Conservation (phyloP, 345 rosid species). For the Erodium maritimum region DNA sequence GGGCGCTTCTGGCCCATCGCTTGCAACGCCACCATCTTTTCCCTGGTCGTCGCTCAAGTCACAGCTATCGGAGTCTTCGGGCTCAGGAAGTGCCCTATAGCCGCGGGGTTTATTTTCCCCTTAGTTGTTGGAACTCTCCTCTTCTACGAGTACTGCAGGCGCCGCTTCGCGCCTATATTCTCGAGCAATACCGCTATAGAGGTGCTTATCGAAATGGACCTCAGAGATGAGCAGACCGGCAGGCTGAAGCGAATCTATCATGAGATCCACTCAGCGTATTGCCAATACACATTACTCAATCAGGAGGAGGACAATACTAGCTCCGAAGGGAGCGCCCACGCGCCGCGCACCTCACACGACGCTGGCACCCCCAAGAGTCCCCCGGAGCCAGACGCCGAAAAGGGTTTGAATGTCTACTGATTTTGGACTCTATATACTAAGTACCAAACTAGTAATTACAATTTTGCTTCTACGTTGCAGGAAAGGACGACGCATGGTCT, state of each 20-base stretch:
- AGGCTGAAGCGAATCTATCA: not conserved
- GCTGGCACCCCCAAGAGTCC: too few species aligned
- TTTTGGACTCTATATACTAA: too few species aligned
- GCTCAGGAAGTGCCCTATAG: constrained; percentile 51
- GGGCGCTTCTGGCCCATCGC: constrained; percentile 83
- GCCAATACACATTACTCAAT: not conserved
- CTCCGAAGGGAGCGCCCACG: too few species aligned
- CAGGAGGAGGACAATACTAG: too few species aligned
- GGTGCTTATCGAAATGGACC: not conserved
- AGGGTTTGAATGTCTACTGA: too few species aligned
- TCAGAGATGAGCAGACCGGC: not conserved
- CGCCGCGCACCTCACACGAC: too few species aligned
- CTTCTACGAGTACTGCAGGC: constrained; percentile 71
- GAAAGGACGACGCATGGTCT: too few species aligned
- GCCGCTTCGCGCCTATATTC: constrained; percentile 57
- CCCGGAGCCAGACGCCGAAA: too few species aligned
- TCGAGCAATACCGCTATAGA: constrained; percentile 47
- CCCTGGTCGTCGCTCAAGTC: constrained; percentile 65
- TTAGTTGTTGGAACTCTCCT: constrained; percentile 55
- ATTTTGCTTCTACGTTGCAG: too few species aligned
- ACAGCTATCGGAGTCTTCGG: constrained; percentile 86
- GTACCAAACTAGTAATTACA: too few species aligned
- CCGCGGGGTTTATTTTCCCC: constrained; percentile 68
- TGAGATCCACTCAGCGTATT: not conserved
- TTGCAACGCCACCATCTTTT: constrained; percentile 73